Percentiles rank a stretch among this genome's conserved stretches.
These are phyloP conservation scores for Venturia effusa DNA, from an alignment of 2,329 filamentous ascomycete genomes.

Conservation along the genomic window DNA sequence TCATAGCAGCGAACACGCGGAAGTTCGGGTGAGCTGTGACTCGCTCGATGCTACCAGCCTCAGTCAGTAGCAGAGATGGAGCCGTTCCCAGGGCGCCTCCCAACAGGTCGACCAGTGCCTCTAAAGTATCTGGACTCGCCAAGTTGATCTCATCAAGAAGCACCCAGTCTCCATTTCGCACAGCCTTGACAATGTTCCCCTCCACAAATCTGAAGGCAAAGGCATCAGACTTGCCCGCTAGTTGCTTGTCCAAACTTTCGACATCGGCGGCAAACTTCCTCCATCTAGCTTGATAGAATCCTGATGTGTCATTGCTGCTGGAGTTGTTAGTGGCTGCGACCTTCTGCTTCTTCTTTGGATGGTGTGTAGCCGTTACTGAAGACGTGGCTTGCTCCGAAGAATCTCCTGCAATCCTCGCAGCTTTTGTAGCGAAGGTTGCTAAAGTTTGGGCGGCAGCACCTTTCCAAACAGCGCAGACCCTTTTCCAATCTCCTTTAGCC, in stretches of 20 bases:
- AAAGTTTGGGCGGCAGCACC: constrained; percentile 48
- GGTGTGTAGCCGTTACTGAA: constrained; percentile 37
- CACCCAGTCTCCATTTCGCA: constrained; percentile 93
- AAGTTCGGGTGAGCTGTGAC: constrained; percentile 87
- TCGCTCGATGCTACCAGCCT: constrained; percentile 86
- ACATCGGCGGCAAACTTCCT: constrained; percentile 64
- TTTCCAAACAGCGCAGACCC: constrained; percentile 74
- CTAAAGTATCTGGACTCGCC: constrained; percentile 85
- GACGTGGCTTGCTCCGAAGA: not conserved
- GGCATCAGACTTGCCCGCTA: constrained; percentile 58
- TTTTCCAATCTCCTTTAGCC: constrained; percentile 76
- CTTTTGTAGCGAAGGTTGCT: not conserved
- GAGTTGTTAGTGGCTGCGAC: constrained; percentile 26
- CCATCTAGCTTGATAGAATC: constrained; percentile 44
- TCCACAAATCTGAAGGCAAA: constrained; percentile 96
- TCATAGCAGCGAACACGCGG: constrained; percentile 97
- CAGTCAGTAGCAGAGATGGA: constrained; percentile 76
- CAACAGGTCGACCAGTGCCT: constrained; percentile 84
- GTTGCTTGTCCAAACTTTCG: constrained; percentile 68
- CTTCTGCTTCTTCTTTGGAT: constrained; percentile 25
- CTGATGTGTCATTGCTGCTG: not conserved
- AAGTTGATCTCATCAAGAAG: constrained; percentile 95
- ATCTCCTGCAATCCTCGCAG: not conserved
- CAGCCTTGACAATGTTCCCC: constrained; percentile 91
- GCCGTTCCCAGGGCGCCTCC: constrained; percentile 57